phyloP scores from a whole-genome alignment of 805 yeast species.

The Zygosaccharomyces siamensis region DNA sequence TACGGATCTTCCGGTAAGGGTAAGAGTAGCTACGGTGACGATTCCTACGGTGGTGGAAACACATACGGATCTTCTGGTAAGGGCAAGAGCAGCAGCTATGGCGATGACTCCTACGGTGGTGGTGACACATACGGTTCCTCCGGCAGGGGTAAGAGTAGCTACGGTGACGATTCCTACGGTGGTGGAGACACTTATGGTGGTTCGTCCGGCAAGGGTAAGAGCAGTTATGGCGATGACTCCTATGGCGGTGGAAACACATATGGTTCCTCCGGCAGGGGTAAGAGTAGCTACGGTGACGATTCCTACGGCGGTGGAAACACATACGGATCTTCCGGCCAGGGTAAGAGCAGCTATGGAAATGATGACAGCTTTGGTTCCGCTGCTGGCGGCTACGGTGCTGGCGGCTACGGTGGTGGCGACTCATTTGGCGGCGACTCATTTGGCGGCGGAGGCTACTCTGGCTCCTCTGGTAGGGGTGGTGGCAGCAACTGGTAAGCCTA shows the following conservation, averaged over 20 bases:
- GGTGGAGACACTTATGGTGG: slow-evolving; percentile 13
- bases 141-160: slow-evolving; percentile 13
- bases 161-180: slow-evolving; percentile 10
- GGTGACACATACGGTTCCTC: slow-evolving; percentile 8
- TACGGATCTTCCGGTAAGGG: slow-evolving; percentile 11
- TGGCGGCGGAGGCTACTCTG: slow-evolving; percentile 7
- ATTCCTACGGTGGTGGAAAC: slow-evolving; percentile 20
- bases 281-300: slow-evolving; percentile 17
- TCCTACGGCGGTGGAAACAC: slow-evolving; percentile 10
- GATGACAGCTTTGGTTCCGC: slow-evolving; percentile 21
- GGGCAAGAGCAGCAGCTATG: slow-evolving; percentile 16
- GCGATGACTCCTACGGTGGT: slow-evolving; percentile 12
- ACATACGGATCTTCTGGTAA: slow-evolving; percentile 33
- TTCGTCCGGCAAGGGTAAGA: slow-evolving; percentile 10
- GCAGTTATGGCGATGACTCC: slow-evolving; percentile 11
- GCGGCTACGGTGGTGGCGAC: slow-evolving; percentile 29
- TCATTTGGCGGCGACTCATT: slow-evolving; percentile 21
- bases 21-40: slow-evolving; percentile 7
- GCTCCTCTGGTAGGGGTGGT: slow-evolving; percentile 7
- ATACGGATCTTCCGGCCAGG: slow-evolving; percentile 10
- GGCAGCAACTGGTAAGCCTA: slow-evolving; percentile 4
- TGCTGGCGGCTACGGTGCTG: slow-evolving; percentile 21
- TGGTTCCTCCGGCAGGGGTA: slow-evolving; percentile 29
- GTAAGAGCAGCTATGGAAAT: slow-evolving; percentile 10
- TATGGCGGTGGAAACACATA: slow-evolving; percentile 27